These are phyloP conservation scores for Lodderomyces beijingensis DNA, from an alignment of 1,139 yeast species.

Conservation along the genomic window DNA sequence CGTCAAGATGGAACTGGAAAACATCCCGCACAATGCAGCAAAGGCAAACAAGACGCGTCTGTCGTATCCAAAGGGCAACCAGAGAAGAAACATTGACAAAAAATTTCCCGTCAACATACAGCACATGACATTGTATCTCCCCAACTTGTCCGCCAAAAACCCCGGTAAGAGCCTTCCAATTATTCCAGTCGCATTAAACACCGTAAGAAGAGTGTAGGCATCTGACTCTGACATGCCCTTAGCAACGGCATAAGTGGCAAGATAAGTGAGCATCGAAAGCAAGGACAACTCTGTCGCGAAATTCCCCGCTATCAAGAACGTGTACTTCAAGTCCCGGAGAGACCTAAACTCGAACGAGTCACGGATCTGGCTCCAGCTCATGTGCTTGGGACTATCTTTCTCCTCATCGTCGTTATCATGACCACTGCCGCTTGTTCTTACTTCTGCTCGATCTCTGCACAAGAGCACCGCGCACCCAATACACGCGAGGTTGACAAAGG, in stretches of 20 bases:
- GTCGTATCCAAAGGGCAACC: constrained; percentile 54
- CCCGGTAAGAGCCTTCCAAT: constrained; percentile 58
- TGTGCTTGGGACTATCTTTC: constrained; percentile 18
- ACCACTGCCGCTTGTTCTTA: background rate
- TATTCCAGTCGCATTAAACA: constrained; percentile 56
- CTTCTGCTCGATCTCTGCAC: constrained; percentile 9
- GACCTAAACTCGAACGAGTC: too few relatives aligned
- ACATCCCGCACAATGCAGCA: constrained; percentile 50
- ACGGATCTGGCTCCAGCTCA: constrained; percentile 18
- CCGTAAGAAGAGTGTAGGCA: constrained; percentile 50
- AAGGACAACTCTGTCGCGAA: constrained; percentile 55
- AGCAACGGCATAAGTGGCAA: constrained; percentile 51
- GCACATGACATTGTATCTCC: constrained; percentile 54
- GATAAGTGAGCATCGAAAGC: constrained; percentile 48
- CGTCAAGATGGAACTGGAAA: too few relatives aligned
- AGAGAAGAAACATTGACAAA: constrained; percentile 37
- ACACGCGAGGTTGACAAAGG: too few relatives aligned
- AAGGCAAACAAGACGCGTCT: constrained; percentile 39
- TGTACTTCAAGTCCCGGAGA: constrained; percentile 25
- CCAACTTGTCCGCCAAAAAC: constrained; percentile 49
- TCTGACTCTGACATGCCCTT: constrained; percentile 51
- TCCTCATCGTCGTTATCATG: background rate
- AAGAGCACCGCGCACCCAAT: too few relatives aligned
- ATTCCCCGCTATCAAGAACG: constrained; percentile 26
- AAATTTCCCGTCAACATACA: constrained; percentile 38